A percentile compares a stretch with the other conserved stretches of the same genome.
Evolutionary conservation across 2,329 filamentous ascomycete genomes (phyloP).

Genomic region (Colletotrichum chlorophyti): DNA sequence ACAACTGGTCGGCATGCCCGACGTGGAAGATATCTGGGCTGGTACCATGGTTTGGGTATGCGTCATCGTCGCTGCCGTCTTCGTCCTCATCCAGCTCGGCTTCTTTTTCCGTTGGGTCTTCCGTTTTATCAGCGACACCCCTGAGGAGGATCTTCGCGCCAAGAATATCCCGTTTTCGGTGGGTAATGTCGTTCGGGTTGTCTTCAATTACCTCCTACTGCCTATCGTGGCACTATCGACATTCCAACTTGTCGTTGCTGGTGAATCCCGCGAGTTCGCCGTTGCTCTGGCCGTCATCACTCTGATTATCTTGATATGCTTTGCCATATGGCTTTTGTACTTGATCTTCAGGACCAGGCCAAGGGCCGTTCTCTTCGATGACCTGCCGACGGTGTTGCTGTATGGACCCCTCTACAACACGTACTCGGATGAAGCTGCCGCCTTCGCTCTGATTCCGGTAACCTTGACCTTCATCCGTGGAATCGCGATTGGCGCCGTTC

Average conservation of each 20-base stretch:
- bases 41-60: slow-evolving; percentile 93
- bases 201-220: slow-evolving; percentile 91
- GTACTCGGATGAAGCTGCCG: slow-evolving; percentile 90
- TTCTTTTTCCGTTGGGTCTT: slow-evolving; percentile 81
- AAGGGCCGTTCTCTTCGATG: slow-evolving; percentile 88
- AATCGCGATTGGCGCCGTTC: slow-evolving; percentile 89
- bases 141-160: slow-evolving; percentile 85
- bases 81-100: slow-evolving; percentile 75
- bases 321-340: slow-evolving; percentile 80
- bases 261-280: slow-evolving; percentile 70
- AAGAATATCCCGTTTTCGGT: slow-evolving; percentile 91
- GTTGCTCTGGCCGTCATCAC: slow-evolving; percentile 79
- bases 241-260: slow-evolving; percentile 85
- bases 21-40: slow-evolving; percentile 84
- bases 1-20: slow-evolving; percentile 82
- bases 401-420: slow-evolving; percentile 98
- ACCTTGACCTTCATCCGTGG: slow-evolving; percentile 85
- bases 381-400: slow-evolving; percentile 84
- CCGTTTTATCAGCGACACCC: slow-evolving; percentile 72
- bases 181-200: slow-evolving; percentile 81
- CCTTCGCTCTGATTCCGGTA: slow-evolving; percentile 88
- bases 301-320: slow-evolving; percentile 74
- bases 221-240: slow-evolving; percentile 87
- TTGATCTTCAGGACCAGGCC: slow-evolving; percentile 83
- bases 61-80: slow-evolving; percentile 72